These are phyloP conservation scores for Trichoderma atrobrunneum DNA, from an alignment of 2,329 filamentous ascomycete species.

Conservation along the genomic window DNA sequence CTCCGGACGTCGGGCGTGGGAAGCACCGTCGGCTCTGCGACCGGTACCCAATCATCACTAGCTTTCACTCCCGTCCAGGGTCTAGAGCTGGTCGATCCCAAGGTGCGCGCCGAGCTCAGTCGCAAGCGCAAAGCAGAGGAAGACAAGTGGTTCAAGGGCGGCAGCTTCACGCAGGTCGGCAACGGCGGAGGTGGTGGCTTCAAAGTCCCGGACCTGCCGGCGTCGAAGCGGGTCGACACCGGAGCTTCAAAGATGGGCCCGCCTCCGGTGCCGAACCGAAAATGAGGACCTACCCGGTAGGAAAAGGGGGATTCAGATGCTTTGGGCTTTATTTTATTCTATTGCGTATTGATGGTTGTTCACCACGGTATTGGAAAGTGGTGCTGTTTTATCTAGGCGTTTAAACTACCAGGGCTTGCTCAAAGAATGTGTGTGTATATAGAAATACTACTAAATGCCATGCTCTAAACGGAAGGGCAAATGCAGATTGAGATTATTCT, in stretches of 20 bases:
- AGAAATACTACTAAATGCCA: background rate
- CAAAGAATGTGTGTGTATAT: background rate
- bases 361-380: background rate
- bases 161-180: slow-evolving; percentile 89
- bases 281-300: slow-evolving; percentile 11
- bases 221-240: slow-evolving; percentile 63
- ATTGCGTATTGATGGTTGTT: background rate
- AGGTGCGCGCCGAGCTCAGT: slow-evolving; percentile 80
- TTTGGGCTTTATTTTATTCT: background rate
- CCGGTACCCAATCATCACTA: slow-evolving; percentile 79
- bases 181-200: slow-evolving; percentile 60
- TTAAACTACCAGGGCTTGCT: background rate
- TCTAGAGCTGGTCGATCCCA: slow-evolving; percentile 91
- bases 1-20: slow-evolving; percentile 81
- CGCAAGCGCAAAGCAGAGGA: slow-evolving; percentile 92
- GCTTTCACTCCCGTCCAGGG: slow-evolving; percentile 95
- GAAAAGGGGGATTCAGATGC: background rate
- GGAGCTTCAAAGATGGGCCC: slow-evolving; percentile 38
- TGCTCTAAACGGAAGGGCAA: background rate
- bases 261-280: slow-evolving; percentile 32
- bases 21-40: slow-evolving; percentile 55
- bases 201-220: slow-evolving; percentile 75
- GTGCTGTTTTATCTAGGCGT: background rate
- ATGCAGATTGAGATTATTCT: background rate
- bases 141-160: slow-evolving; percentile 94